These are phyloP conservation scores for Astragalus membranaceus DNA, from an alignment of 306 rosid species.

Conservation along the genomic window DNA sequence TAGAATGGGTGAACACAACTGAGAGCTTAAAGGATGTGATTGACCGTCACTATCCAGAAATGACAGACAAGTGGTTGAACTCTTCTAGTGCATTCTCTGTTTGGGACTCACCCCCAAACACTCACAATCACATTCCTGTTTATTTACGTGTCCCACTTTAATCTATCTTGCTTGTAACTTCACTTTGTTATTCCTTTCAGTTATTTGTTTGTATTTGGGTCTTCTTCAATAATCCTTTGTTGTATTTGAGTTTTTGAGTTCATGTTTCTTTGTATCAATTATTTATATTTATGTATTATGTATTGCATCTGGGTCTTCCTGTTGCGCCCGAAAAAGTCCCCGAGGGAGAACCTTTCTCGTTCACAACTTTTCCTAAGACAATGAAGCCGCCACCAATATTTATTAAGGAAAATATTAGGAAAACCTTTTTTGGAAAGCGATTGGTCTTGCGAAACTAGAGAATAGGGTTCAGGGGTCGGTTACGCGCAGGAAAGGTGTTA, in stretches of 20 bases:
- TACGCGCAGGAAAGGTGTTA: too few relatives aligned
- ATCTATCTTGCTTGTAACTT: not conserved
- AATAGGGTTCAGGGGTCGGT: too few relatives aligned
- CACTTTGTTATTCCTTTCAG: not conserved
- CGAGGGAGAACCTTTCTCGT: too few relatives aligned
- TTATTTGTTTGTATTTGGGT: not conserved
- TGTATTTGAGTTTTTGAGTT: not conserved
- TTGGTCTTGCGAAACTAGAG: too few relatives aligned
- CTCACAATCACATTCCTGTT: conserved; percentile 33
- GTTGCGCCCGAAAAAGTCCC: too few relatives aligned
- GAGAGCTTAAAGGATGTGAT: conserved; percentile 54
- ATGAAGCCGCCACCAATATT: too few relatives aligned
- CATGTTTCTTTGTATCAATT: not conserved
- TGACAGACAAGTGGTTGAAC: conserved; percentile 52
- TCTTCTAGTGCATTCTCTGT: conserved; percentile 55
- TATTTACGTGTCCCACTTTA: conserved; percentile 36
- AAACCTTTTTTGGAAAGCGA: too few relatives aligned
- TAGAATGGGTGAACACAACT: conserved; percentile 53
- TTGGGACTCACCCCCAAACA: conserved; percentile 40
- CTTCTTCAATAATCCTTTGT: not conserved
- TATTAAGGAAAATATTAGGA: too few relatives aligned
- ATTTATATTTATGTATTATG: not conserved
- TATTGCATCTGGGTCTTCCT: not conserved
- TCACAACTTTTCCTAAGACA: too few relatives aligned
- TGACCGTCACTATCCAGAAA: conserved; percentile 47